phyloP scores from a whole-genome alignment of 73 alveolate species.

The Paramecium caudatum region DNA sequence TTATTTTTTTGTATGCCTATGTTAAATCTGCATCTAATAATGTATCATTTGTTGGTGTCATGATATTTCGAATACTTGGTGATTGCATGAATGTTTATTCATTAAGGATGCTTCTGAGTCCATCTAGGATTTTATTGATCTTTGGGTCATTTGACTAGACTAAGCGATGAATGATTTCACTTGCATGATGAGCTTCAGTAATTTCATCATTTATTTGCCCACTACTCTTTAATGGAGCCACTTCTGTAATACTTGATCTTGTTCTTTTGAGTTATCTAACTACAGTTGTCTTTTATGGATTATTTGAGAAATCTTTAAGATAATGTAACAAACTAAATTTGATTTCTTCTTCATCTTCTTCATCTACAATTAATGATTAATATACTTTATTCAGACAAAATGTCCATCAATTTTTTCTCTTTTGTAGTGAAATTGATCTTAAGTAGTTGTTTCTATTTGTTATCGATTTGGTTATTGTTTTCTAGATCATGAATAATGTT shows the following conservation, averaged over 20 bases:
- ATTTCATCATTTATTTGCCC: neutral
- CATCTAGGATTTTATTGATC: neutral
- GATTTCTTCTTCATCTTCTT: conserved; percentile 55
- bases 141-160: neutral
- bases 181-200: neutral
- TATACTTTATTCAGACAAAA: neutral
- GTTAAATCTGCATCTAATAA: neutral
- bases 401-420: conserved; percentile 9
- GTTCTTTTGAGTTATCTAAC: neutral
- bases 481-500: neutral
- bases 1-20: neutral
- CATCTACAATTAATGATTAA: neutral
- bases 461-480: conserved; percentile 27
- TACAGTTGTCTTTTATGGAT: neutral
- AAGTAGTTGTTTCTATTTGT: neutral
- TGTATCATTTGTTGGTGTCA: neutral
- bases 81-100: neutral
- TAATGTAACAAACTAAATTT: conserved; percentile 42
- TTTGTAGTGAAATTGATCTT: conserved; percentile 37
- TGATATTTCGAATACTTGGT: neutral
- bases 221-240: neutral
- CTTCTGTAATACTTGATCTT: conserved; percentile 53
- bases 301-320: neutral
- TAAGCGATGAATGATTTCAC: neutral
- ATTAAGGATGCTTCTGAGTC: neutral